A percentile compares a stretch with the other conserved stretches of the same genome.
phyloP scores from a whole-genome alignment of 176 grass and related monocot genomes.

The Cenchrus fungigraminus region DNA sequence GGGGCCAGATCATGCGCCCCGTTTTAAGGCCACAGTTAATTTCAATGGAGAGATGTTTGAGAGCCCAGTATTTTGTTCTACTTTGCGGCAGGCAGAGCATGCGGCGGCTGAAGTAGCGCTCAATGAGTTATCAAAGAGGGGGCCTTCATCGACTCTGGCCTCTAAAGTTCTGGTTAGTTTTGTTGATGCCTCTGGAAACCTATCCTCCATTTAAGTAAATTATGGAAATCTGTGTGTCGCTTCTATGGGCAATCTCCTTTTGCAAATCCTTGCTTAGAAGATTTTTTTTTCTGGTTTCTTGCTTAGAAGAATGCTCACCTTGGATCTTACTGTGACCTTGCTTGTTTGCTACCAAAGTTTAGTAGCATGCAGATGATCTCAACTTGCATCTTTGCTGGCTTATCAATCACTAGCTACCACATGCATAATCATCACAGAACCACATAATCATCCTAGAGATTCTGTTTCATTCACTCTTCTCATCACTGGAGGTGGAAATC shows the following conservation, averaged over 20 bases:
- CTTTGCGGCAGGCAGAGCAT: constrained; percentile 63
- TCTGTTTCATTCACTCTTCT: not conserved
- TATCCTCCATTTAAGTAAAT: not conserved
- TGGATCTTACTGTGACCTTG: not conserved
- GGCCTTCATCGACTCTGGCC: constrained; percentile 58
- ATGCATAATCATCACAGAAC: constrained; percentile 19
- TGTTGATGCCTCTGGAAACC: constrained; percentile 15
- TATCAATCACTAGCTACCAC: not conserved
- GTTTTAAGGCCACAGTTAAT: constrained; percentile 71
- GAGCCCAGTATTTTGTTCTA: constrained; percentile 57
- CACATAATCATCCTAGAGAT: not conserved
- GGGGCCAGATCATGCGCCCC: constrained; percentile 62
- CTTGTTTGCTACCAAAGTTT: not conserved
- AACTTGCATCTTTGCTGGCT: constrained; percentile 3
- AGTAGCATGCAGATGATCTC: not conserved
- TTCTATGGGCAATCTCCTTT: constrained; percentile 4
- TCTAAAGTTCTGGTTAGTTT: constrained; percentile 68
- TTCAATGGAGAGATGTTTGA: constrained; percentile 72
- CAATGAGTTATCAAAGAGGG: constrained; percentile 60
- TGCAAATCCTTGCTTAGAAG: not conserved
- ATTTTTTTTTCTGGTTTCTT: too few relatives aligned
- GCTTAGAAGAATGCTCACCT: not conserved
- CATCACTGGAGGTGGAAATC: constrained; percentile 14
- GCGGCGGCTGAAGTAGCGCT: constrained; percentile 60
- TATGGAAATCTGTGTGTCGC: not conserved